These are phyloP conservation scores for Lentinula sp. DNA, from an alignment of 768 basidiomycete genomes.

Conservation along the genomic window DNA sequence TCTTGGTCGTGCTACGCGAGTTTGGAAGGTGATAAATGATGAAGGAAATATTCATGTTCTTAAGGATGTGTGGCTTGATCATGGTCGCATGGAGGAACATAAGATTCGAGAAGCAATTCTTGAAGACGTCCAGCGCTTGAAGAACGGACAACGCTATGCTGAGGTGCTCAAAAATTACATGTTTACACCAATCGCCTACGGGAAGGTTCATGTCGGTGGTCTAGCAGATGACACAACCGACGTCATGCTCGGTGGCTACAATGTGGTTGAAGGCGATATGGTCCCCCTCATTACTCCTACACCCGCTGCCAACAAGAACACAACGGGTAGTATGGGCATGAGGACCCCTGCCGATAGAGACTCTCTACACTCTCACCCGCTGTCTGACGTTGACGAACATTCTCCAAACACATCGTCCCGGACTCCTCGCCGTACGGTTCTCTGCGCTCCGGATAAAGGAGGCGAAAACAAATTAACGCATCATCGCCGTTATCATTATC, in stretches of 20 bases:
- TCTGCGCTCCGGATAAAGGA: too few relatives aligned
- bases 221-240: not conserved
- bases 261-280: not conserved
- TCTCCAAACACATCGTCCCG: not conserved
- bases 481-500: not conserved
- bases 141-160: not conserved
- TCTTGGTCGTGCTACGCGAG: not conserved
- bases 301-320: not conserved
- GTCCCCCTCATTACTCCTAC: not conserved
- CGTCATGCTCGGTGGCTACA: not conserved
- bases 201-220: not conserved
- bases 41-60: not conserved
- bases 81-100: not conserved
- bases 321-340: not conserved
- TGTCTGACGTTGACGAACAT: not conserved
- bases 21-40: not conserved
- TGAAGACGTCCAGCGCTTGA: not conserved
- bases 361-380: not conserved
- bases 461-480: not conserved
- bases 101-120: not conserved
- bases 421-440: not conserved
- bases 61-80: not conserved
- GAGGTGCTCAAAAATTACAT: not conserved
- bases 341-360: not conserved
- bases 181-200: not conserved